Conservation (phyloP, 768 basidiomycete species). For the Pisolithus marmoratus region DNA sequence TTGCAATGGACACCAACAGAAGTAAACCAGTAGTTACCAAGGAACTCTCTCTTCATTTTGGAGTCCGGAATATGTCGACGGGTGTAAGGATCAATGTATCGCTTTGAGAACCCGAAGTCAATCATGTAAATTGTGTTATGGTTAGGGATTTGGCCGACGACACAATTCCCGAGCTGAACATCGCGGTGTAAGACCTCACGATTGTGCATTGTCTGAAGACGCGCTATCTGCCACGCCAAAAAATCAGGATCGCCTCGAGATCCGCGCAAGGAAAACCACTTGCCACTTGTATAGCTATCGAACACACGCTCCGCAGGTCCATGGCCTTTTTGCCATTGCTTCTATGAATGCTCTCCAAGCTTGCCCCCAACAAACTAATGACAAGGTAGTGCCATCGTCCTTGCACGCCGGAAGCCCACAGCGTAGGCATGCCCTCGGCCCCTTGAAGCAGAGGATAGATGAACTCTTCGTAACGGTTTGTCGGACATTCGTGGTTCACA, state of each 20-base stretch:
- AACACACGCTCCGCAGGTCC: slow-evolving; percentile 68
- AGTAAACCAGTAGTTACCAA: slow-evolving; percentile 84
- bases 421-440: slow-evolving; percentile 64
- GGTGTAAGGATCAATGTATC: slow-evolving; percentile 62
- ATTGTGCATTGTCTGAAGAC: slow-evolving; percentile 72
- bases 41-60: slow-evolving; percentile 62
- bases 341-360: slow-evolving; percentile 58
- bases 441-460: slow-evolving; percentile 71
- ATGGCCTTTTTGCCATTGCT: slow-evolving; percentile 50
- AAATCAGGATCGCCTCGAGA: slow-evolving; percentile 6
- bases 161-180: slow-evolving; percentile 75
- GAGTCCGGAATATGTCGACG: slow-evolving; percentile 69
- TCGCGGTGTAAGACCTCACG: slow-evolving; percentile 73
- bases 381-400: slow-evolving; percentile 66
- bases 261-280: slow-evolving; percentile 18
- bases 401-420: slow-evolving; percentile 58
- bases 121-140: slow-evolving; percentile 71
- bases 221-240: slow-evolving; percentile 45
- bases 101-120: slow-evolving; percentile 81
- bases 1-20: slow-evolving; percentile 74
- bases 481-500: slow-evolving; percentile 67
- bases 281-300: slow-evolving; percentile 74
- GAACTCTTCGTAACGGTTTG: slow-evolving; percentile 63
- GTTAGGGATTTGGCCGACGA: slow-evolving; percentile 54
- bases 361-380: slow-evolving; percentile 70